phyloP scores from a whole-genome alignment of 164 flowering plant species.

The Aristolochia contorta region DNA sequence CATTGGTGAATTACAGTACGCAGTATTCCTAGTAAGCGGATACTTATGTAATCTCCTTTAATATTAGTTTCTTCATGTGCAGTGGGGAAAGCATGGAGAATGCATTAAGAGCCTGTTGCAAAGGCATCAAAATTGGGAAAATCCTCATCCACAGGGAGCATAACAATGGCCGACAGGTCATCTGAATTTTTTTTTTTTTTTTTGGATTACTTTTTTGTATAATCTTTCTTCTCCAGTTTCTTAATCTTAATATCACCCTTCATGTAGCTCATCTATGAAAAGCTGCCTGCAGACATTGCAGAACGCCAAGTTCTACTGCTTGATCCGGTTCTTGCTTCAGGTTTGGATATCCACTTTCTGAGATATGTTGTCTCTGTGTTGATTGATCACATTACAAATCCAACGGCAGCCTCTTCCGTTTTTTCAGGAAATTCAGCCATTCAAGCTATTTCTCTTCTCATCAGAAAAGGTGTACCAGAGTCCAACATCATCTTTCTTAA shows the following conservation, averaged over 20 bases:
- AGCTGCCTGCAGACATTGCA: slow-evolving; percentile 63
- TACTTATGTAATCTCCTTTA: background rate
- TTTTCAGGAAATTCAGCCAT: slow-evolving; percentile 75
- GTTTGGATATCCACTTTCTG: slow-evolving; percentile 16
- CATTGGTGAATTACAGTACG: background rate
- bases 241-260: slow-evolving; percentile 1
- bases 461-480: slow-evolving; percentile 70
- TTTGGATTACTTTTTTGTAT: background rate
- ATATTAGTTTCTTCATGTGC: slow-evolving; percentile 5
- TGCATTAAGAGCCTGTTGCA: slow-evolving; percentile 81
- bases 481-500: slow-evolving; percentile 72
- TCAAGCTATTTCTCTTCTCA: slow-evolving; percentile 56
- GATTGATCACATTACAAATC: background rate
- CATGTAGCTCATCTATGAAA: slow-evolving; percentile 71
- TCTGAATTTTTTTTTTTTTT: background rate
- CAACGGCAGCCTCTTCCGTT: background rate
- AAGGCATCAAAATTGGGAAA: slow-evolving; percentile 86
- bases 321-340: slow-evolving; percentile 83
- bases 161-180: slow-evolving; percentile 48
- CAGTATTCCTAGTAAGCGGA: no score
- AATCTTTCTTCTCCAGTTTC: background rate
- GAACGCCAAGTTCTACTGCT: slow-evolving; percentile 64
- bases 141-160: slow-evolving; percentile 66
- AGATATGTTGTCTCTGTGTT: background rate
- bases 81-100: slow-evolving; percentile 97